Percentiles rank a stretch among this genome's conserved stretches.
These are phyloP conservation scores for Porphyrellus cyaneotinctus DNA, from an alignment of 768 basidiomycete genomes.

Conservation along the genomic window DNA sequence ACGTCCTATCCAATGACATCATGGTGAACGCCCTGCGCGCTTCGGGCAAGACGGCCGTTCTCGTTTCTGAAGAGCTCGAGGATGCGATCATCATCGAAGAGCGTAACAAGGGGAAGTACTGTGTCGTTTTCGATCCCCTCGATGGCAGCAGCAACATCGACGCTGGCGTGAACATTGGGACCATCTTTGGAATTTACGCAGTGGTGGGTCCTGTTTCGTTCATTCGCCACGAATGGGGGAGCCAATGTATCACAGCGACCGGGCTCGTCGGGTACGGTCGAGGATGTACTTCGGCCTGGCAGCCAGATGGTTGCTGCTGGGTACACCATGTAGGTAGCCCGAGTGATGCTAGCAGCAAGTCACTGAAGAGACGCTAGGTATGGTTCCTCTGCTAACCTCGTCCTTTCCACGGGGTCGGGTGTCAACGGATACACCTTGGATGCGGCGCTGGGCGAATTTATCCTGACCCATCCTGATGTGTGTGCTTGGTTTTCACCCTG, in stretches of 20 bases:
- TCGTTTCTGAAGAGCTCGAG: constrained; percentile 95
- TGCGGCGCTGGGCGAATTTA: constrained; percentile 93
- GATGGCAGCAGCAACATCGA: constrained; percentile 97
- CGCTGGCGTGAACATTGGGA: constrained; percentile 96
- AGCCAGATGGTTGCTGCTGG: constrained; percentile 97
- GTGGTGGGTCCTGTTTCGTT: constrained; percentile 53
- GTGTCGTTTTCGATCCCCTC: constrained; percentile 97
- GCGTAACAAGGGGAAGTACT: constrained; percentile 79
- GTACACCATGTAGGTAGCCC: constrained; percentile 80
- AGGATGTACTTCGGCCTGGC: constrained; percentile 90
- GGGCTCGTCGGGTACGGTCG: constrained; percentile 73
- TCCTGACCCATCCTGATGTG: constrained; percentile 95
- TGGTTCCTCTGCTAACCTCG: constrained; percentile 95
- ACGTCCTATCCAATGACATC: constrained; percentile 97
- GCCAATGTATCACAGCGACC: constrained; percentile 45
- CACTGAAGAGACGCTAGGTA: constrained; percentile 44
- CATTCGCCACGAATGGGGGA: neutral
- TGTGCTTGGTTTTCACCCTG: constrained; percentile 21
- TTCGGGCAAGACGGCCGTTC: constrained; percentile 94
- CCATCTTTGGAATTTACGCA: constrained; percentile 96
- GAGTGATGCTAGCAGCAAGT: neutral
- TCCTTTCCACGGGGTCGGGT: constrained; percentile 90
- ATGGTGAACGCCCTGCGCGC: constrained; percentile 97
- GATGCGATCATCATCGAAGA: constrained; percentile 89
- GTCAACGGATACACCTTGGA: constrained; percentile 99